These are phyloP conservation scores for Achaetomium macrosporum DNA, from an alignment of 2,329 filamentous ascomycete species.

Conservation along the genomic window DNA sequence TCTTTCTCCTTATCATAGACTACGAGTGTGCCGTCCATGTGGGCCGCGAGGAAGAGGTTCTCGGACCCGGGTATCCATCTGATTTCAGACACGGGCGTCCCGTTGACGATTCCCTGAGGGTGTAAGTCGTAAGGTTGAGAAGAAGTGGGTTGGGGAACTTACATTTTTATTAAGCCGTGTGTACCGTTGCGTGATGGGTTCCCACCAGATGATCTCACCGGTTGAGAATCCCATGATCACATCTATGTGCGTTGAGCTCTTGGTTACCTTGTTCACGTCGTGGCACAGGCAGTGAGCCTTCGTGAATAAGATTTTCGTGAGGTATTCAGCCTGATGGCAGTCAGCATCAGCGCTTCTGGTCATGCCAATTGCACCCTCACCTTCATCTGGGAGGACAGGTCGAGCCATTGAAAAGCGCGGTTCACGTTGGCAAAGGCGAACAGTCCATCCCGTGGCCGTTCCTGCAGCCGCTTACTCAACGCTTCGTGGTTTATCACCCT, in stretches of 20 bases:
- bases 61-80: conserved; percentile 93
- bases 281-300: conserved; percentile 94
- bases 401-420: conserved; percentile 91
- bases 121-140: conserved; percentile 16
- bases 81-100: conserved; percentile 78
- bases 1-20: conserved; percentile 98
- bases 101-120: conserved; percentile 74
- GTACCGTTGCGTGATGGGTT: conserved; percentile 93
- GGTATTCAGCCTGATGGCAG: conserved; percentile 63
- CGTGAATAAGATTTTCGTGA: conserved; percentile 95
- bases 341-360: conserved; percentile 23
- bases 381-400: conserved; percentile 71
- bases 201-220: conserved; percentile 97
- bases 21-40: conserved; percentile 84
- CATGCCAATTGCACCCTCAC: conserved; percentile 31
- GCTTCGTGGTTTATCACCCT: conserved; percentile 86
- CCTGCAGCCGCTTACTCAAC: conserved; percentile 69
- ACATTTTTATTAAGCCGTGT: conserved; percentile 94
- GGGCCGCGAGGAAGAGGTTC: conserved; percentile 83
- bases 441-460: conserved; percentile 70
- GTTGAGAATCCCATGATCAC: conserved; percentile 94
- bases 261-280: conserved; percentile 81
- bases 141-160: conserved; percentile 25
- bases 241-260: conserved; percentile 74
- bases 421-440: conserved; percentile 96